phyloP scores from a whole-genome alignment of 345 rosid species.

The Eucalyptus caleyi region DNA sequence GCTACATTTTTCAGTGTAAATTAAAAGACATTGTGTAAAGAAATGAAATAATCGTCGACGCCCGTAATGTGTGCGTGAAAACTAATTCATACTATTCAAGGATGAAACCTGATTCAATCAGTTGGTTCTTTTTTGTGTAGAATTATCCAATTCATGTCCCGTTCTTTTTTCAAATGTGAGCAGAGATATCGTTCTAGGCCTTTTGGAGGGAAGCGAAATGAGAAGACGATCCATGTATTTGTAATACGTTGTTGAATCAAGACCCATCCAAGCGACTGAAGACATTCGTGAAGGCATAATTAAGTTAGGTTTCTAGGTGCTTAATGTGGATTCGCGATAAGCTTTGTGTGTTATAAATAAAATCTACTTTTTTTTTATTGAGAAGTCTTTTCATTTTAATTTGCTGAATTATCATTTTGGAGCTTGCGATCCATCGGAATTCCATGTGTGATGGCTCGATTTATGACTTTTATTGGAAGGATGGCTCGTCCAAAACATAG shows the following conservation, averaged over 20 bases:
- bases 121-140: no score
- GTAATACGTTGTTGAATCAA: neutral
- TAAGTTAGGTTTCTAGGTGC: neutral
- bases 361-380: neutral
- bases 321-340: neutral
- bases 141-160: neutral
- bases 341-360: neutral
- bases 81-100: no score
- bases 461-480: neutral
- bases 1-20: accelerated
- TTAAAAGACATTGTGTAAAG: no score
- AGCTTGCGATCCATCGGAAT: neutral
- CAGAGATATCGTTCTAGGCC: neutral
- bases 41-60: no score
- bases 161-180: neutral
- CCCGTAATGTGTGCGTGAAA: no score
- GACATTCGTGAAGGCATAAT: neutral
- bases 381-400: neutral
- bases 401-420: neutral
- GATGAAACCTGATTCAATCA: no score
- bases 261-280: neutral
- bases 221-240: neutral
- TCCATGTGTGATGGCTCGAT: neutral
- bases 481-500: no score
- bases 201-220: neutral